Evolutionary conservation across 148 eudicot species (phyloP).

Genomic region (Linanthus parryae): DNA sequence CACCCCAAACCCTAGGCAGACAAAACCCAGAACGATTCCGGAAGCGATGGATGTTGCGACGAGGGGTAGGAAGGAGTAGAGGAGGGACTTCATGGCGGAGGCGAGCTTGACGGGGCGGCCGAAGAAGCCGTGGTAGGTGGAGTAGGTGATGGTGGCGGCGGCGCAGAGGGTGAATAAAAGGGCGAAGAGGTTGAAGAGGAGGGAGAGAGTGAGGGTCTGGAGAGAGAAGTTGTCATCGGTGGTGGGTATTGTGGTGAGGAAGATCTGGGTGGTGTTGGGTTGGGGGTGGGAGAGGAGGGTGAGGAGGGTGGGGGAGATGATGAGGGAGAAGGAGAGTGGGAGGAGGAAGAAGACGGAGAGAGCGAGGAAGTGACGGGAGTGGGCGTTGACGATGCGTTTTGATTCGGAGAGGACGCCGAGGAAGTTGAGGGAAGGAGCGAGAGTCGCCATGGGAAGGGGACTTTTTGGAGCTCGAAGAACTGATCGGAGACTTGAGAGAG

Average conservation of each 20-base stretch:
- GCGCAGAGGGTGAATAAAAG: constrained; percentile 29
- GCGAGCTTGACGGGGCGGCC: constrained; percentile 14
- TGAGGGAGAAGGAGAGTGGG: constrained; percentile 36
- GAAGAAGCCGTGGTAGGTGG: constrained; percentile 8
- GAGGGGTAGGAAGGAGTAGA: constrained; percentile 11
- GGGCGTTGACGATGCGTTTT: constrained; percentile 37
- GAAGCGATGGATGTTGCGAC: not conserved
- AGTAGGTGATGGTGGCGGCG: constrained; percentile 16
- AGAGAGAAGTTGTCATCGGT: not conserved
- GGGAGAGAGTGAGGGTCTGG: constrained; percentile 6
- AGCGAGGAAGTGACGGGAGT: constrained; percentile 50
- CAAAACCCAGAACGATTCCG: constrained; percentile 5
- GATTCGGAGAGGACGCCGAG: constrained; percentile 33
- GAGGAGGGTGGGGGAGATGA: constrained; percentile 35
- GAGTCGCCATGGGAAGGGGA: constrained; percentile 18
- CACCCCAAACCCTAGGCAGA: constrained; percentile 12
- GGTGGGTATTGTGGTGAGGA: not conserved
- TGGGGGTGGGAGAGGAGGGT: constrained; percentile 14
- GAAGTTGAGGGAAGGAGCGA: constrained; percentile 24
- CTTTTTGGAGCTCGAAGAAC: not conserved
- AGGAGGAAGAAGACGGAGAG: constrained; percentile 48
- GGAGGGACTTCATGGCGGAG: constrained; percentile 4
- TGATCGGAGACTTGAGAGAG: not conserved
- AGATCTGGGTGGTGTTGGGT: constrained; percentile 6
- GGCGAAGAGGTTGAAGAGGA: constrained; percentile 20